Evolutionary conservation across 73 alveolate species (phyloP), one percentile per base, ranked within the genome.

Genomic region (Stentor coeruleus): DNA sequence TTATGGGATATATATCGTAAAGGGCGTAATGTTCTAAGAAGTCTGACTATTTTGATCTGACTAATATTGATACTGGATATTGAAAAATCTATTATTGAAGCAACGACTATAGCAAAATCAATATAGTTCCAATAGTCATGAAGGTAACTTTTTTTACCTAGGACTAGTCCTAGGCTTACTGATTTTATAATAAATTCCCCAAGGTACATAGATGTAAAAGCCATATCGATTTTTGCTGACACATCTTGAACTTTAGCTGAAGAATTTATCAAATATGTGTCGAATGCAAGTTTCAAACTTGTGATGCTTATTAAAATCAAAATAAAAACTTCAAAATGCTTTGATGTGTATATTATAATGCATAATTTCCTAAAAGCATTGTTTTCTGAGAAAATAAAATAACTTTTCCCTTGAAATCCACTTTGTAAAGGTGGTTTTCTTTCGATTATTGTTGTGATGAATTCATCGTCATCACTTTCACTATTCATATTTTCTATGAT

Each of bases 1-100:
- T 96, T 96, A 72, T 92, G 93, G 2, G 96, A 89, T 28, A 96
- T 88, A 30, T 93, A 76, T 85, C 99, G 91, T 35, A 96, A 83
- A 3, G 99, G 98, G 35, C 99, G 85, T 15, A 96, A 86, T 30
- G 96, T 91, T 85, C 99, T 87, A 75, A 96, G 75, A 41, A 95
- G 90, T 77, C 99, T 86, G 28, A 95, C 88, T 3, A 91, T 92
- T 84, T 83, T 90, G 74, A 90, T 66, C 66, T 84, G 37, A 77
- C 87, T 80, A 89, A 39, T 81, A 55, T 11, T 87, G 88, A 91
- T 28, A 55, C 84, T 87, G 86, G 42, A 59, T 38, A 94, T 75
- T 3, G 85, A 74, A 3, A 94, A 59, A 87, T 97, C 99, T 39
- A 97, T 83, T 14, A 97, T 59, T 28, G 85, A 41, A n/a, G 58